A percentile compares a stretch with the other conserved stretches of the same genome.
phyloP scores from a whole-genome alignment of 2,329 filamentous ascomycete species.

The Juglanconis sp. region DNA sequence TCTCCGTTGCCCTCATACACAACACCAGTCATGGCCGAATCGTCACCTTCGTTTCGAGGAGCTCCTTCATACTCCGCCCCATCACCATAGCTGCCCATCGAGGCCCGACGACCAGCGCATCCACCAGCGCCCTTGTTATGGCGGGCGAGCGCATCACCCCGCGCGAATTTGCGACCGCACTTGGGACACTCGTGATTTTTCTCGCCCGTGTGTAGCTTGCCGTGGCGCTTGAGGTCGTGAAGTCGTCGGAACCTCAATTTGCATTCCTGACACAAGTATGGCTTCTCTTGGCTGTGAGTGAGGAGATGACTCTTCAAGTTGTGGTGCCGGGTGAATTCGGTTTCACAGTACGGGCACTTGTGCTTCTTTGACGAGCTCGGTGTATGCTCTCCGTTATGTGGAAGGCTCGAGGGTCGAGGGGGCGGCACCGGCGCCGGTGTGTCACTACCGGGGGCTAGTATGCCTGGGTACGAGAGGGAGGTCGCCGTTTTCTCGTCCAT shows the following conservation, averaged over 20 bases:
- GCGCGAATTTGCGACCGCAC: constrained; percentile 90
- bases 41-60: constrained; percentile 48
- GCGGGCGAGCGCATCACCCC: constrained; percentile 88
- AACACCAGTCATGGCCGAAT: constrained; percentile 55
- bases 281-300: constrained; percentile 97
- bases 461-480: constrained; percentile 54
- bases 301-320: constrained; percentile 96
- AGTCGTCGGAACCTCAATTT: constrained; percentile 87
- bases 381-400: constrained; percentile 43
- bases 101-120: constrained; percentile 86
- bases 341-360: constrained; percentile 93
- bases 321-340: constrained; percentile 94
- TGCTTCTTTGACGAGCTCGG: constrained; percentile 82
- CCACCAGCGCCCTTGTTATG: constrained; percentile 95
- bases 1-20: constrained; percentile 58
- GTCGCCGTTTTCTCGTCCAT: constrained; percentile 51
- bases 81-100: constrained; percentile 76
- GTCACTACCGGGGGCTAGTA: constrained; percentile 39
- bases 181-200: constrained; percentile 92
- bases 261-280: constrained; percentile 91
- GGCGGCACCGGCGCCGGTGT: constrained; percentile 43
- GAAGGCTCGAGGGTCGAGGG: constrained; percentile 53
- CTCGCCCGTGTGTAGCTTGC: constrained; percentile 94
- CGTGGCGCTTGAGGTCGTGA: constrained; percentile 93
- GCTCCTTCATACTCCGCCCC: constrained; percentile 68